Evolutionary conservation across 768 basidiomycete genomes (phyloP).

Genomic region (Bullera alba): DNA sequence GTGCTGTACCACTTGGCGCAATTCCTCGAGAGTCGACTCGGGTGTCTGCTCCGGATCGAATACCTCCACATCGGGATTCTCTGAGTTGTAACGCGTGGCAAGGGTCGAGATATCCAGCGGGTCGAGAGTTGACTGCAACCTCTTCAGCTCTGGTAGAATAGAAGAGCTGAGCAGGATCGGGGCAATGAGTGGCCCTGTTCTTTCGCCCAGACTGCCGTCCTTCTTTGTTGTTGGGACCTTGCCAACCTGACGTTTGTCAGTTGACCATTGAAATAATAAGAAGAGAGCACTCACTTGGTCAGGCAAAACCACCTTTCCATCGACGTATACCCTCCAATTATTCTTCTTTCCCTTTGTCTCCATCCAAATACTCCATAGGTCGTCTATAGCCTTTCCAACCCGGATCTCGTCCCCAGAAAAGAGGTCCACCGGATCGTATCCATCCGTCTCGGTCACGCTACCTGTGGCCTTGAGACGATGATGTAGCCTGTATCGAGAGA

Average conservation of each 20-base stretch:
- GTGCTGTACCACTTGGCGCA: constrained; percentile 52
- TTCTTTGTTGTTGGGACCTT: constrained; percentile 5
- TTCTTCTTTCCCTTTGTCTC: constrained; percentile 61
- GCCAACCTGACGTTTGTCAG: not conserved
- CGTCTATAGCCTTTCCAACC: constrained; percentile 58
- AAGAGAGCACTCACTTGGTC: constrained; percentile 54
- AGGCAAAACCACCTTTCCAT: constrained; percentile 58
- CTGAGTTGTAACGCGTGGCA: constrained; percentile 29
- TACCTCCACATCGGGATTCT: constrained; percentile 6
- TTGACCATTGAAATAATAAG: not conserved
- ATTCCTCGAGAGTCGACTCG: constrained; percentile 12
- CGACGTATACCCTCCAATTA: constrained; percentile 72
- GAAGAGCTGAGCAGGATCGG: constrained; percentile 19
- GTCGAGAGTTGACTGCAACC: constrained; percentile 71
- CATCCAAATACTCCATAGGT: constrained; percentile 69
- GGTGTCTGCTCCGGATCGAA: constrained; percentile 16
- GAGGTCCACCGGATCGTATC: constrained; percentile 85
- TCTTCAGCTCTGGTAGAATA: constrained; percentile 54
- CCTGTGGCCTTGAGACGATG: constrained; percentile 49
- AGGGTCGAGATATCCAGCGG: constrained; percentile 79
- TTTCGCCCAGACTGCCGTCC: not conserved
- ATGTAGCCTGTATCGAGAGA: constrained; percentile 92
- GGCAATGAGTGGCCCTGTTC: constrained; percentile 7
- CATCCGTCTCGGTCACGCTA: not conserved
- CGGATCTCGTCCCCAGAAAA: constrained; percentile 66